Conservation (phyloP, 2,329 filamentous ascomycete species). For the Colletotrichum cordylinicola region DNA sequence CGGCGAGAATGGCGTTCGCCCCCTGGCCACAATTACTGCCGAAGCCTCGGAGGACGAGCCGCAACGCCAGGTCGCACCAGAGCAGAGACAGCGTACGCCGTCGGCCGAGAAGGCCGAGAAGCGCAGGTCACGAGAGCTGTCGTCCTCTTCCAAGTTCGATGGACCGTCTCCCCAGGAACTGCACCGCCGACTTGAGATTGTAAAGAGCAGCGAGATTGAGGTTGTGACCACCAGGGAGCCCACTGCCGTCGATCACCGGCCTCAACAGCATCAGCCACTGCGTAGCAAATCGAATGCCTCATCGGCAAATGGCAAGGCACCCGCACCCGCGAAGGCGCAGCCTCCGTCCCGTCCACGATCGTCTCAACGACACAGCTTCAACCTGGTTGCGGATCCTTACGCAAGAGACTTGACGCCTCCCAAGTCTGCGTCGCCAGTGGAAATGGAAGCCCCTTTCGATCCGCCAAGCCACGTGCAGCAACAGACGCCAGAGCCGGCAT, state of each 20-base stretch:
- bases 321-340: not conserved
- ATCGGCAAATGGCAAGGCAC: not conserved
- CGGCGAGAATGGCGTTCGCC: not conserved
- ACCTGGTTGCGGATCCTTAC: constrained; percentile 10
- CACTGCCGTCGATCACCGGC: not conserved
- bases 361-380: constrained; percentile 14
- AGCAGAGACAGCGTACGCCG: not conserved
- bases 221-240: not conserved
- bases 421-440: constrained; percentile 10
- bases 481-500: not conserved
- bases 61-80: not conserved
- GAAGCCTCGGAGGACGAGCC: not conserved
- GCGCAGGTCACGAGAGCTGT: not conserved
- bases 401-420: constrained; percentile 17
- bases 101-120: not conserved
- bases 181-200: constrained; percentile 15
- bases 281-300: not conserved
- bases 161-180: constrained; percentile 7
- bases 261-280: not conserved
- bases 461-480: not conserved
- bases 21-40: not conserved
- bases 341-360: constrained; percentile 4
- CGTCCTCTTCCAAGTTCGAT: constrained; percentile 1
- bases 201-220: constrained; percentile 19
- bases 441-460: constrained; percentile 13